Percentiles rank a stretch among this genome's conserved stretches.
Conservation (phyloP, 768 basidiomycete genomes). For the Sporobolomyces roseus region DNA sequence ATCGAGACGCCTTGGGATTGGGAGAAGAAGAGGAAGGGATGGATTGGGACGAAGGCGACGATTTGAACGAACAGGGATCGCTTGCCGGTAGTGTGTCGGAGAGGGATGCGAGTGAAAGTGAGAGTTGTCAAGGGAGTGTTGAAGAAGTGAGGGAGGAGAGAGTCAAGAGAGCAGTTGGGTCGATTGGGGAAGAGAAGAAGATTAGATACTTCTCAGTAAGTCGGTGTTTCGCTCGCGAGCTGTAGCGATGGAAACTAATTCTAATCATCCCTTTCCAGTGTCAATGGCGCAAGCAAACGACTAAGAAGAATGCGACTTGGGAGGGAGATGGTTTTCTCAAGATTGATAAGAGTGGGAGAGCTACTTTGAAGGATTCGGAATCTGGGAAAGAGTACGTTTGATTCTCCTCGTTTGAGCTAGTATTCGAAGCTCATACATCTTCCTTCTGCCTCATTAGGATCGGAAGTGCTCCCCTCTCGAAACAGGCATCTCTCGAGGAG, state of each 20-base stretch:
- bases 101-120: neutral
- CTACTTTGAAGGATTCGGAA: constrained; percentile 40
- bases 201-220: constrained; percentile 6
- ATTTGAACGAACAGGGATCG: constrained; percentile 1
- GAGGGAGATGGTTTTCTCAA: constrained; percentile 56
- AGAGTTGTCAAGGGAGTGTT: neutral
- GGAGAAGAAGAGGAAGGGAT: neutral
- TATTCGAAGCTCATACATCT: neutral
- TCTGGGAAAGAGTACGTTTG: constrained; percentile 37
- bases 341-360: constrained; percentile 37
- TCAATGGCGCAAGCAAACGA: constrained; percentile 59
- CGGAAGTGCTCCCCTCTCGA: neutral
- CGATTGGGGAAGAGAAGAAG: neutral
- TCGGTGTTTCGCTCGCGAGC: neutral
- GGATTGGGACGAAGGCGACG: constrained; percentile 11
- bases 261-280: neutral
- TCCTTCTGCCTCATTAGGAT: neutral
- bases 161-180: neutral
- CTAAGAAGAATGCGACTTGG: constrained; percentile 80
- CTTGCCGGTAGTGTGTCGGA: neutral
- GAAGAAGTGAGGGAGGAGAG: neutral
- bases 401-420: neutral
- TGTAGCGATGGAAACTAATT: neutral
- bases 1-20: neutral
- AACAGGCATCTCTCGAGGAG: neutral